phyloP scores from a whole-genome alignment of 1,284 basidiomycete species.

The Rhodotorula mucilaginosa region DNA sequence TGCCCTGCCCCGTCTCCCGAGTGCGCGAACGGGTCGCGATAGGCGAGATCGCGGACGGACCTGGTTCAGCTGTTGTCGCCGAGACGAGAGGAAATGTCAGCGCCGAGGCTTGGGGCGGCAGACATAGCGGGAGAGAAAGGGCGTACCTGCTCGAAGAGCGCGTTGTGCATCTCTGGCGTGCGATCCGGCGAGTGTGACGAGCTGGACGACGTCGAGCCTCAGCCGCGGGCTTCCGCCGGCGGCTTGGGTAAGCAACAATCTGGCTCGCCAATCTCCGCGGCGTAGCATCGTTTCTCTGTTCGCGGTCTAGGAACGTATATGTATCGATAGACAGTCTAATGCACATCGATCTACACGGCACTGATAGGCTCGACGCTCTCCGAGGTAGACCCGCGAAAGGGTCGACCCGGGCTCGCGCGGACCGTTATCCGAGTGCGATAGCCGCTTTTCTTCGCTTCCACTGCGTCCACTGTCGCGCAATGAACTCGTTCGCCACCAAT shows the following conservation, averaged over 20 bases:
- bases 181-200: not conserved
- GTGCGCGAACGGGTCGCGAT: not conserved
- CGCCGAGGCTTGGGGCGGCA: not conserved
- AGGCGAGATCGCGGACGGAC: not conserved
- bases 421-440: not conserved
- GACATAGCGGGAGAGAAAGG: not conserved
- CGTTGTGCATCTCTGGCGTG: constrained; percentile 4
- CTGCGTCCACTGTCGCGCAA: constrained; percentile 34
- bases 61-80: constrained; percentile 30
- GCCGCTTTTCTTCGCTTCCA: constrained; percentile 16
- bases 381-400: too few relatives aligned
- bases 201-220: not conserved
- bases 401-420: too few relatives aligned
- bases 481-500: constrained; percentile 42
- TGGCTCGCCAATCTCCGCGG: too few relatives aligned
- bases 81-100: constrained; percentile 8
- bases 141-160: constrained; percentile 5
- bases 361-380: too few relatives aligned
- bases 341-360: too few relatives aligned
- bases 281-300: too few relatives aligned
- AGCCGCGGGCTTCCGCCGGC: not conserved
- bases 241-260: not conserved
- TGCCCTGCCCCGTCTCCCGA: too few relatives aligned
- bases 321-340: too few relatives aligned
- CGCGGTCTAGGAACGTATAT: too few relatives aligned